Evolutionary conservation across 805 yeast genomes (phyloP), one percentile per base, ranked within the genome.

Genomic region (Wickerhamiella australiensis): DNA sequence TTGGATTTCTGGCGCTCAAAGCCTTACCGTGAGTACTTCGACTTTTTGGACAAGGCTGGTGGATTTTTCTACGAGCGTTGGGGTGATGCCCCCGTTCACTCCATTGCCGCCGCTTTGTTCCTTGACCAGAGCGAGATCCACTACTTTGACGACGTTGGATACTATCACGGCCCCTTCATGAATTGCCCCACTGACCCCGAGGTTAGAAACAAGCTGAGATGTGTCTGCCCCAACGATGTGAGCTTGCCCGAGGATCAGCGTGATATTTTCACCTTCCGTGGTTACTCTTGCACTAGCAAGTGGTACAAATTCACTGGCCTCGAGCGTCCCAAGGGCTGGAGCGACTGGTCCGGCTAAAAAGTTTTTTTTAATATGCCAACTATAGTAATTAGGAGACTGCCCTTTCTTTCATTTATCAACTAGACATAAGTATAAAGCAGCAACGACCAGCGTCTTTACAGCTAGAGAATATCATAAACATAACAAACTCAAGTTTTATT

Each of bases 31-130:
- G 68, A 72, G 7, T 82, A 74, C 65, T 83, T 83, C 61, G 69
- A 81, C 20, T 67, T 68, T 60, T 67, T 84, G 42, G 94, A 84
- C 61, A 52, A 64, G 43, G 62, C 75, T 2, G 94, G 94, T 51
- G 94, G 94, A 0, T 84, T 84, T 62, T 84, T 77, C 63, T 82
- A 83, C 61, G 92, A 85, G 67, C 72, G 95, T 56, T 85, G 95
- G 94, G 95, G 95, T 18, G 95, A 85, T 65, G 95, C 94, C 0
- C 94, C 94, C 3, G 76, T 85, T n/a, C 94, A 85, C 66, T 76
- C 94, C 0, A 72, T 85, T 46, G 94, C 84, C 4, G 83, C 78
- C 2, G 66, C 86, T 1, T 65, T 80, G 43, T 71, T 82, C 58
- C 63, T 80, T 46, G 72, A 77, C 53, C 70, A 71, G 57, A 65